phyloP scores from a whole-genome alignment of 2,329 filamentous ascomycete species.

The Aspergillus bombycis region DNA sequence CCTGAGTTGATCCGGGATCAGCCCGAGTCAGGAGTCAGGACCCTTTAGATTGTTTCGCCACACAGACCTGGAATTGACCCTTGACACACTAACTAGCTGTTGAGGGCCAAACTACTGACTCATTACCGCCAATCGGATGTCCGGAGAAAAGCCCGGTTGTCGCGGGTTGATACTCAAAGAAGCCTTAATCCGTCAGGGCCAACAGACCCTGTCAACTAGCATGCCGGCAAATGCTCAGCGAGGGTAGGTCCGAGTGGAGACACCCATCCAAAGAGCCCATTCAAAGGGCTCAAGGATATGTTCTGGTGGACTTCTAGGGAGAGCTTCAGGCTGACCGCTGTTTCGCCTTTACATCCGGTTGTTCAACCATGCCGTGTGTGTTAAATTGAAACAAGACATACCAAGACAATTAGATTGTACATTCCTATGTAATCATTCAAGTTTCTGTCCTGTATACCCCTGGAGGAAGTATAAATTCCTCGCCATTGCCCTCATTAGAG shows the following conservation, averaged over 20 bases:
- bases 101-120: not conserved
- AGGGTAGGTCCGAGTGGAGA: not conserved
- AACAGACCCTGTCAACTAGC: not conserved
- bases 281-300: not conserved
- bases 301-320: not conserved
- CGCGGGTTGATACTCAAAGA: not conserved
- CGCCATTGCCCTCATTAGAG: not conserved
- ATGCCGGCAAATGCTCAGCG: not conserved
- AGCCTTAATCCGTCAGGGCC: not conserved
- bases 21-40: not conserved
- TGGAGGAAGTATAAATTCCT: not conserved
- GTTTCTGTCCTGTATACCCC: not conserved
- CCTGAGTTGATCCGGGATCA: not conserved
- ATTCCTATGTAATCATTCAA: not conserved
- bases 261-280: not conserved
- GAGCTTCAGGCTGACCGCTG: not conserved
- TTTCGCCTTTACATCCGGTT: not conserved
- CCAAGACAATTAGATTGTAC: not conserved
- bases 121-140: not conserved
- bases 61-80: not conserved
- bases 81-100: not conserved
- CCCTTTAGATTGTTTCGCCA: not conserved
- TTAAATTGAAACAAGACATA: constrained; percentile 2
- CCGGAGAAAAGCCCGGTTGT: not conserved
- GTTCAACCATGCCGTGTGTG: not conserved